phyloP scores from a whole-genome alignment of 805 yeast genomes.

The Candida nonsorbophila region DNA sequence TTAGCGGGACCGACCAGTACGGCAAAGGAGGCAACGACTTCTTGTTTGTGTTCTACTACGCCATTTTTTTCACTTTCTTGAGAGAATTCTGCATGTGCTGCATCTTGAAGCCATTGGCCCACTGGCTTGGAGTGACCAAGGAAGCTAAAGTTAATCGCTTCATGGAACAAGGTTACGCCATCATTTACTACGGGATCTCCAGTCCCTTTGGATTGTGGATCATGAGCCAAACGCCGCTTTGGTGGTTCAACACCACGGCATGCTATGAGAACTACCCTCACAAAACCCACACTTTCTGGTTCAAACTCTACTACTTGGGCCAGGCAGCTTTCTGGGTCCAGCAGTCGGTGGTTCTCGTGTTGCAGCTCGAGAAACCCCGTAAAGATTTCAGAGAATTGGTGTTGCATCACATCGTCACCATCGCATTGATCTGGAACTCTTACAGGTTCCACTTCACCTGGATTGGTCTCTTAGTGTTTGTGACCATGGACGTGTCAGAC shows the following conservation, averaged over 20 bases:
- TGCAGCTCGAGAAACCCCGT: slow-evolving; percentile 91
- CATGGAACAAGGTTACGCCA: slow-evolving; percentile 87
- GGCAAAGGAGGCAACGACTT: slow-evolving; percentile 88
- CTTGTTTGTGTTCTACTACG: slow-evolving; percentile 70
- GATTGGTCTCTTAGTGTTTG: slow-evolving; percentile 87
- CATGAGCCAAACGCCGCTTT: slow-evolving; percentile 74
- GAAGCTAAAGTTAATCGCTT: slow-evolving; percentile 68
- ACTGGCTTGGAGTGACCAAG: slow-evolving; percentile 41
- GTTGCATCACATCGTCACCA: slow-evolving; percentile 89
- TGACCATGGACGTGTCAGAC: slow-evolving; percentile 96
- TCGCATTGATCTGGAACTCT: slow-evolving; percentile 78
- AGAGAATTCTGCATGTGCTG: slow-evolving; percentile 90
- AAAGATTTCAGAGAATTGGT: slow-evolving; percentile 89
- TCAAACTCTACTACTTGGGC: slow-evolving; percentile 78
- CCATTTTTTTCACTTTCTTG: slow-evolving; percentile 82
- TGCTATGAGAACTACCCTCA: slow-evolving; percentile 86
- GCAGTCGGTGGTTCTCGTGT: slow-evolving; percentile 75
- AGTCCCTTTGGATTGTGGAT: slow-evolving; percentile 89
- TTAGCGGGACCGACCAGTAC: slow-evolving; percentile 61
- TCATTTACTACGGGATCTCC: slow-evolving; percentile 70
- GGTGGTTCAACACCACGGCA: slow-evolving; percentile 83
- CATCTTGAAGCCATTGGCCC: slow-evolving; percentile 69
- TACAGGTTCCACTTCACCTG: slow-evolving; percentile 94
- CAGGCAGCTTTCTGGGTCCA: slow-evolving; percentile 99
- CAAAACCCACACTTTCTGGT: slow-evolving; percentile 57